phyloP scores from a whole-genome alignment of 2,329 filamentous ascomycete species.

The Calcarisporium arbuscula region DNA sequence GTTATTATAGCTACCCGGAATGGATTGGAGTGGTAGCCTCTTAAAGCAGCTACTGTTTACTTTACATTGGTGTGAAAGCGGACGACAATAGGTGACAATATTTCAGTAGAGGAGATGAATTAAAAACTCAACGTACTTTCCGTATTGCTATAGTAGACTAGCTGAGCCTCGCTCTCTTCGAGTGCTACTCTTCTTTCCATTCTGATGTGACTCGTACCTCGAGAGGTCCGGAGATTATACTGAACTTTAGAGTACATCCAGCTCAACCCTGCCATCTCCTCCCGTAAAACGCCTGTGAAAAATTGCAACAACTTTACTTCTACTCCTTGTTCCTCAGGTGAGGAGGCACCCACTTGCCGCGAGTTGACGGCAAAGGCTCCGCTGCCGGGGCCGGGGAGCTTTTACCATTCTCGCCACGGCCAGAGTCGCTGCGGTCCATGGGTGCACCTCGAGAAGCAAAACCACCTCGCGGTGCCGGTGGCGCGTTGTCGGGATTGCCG shows the following conservation, averaged over 20 bases:
- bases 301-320: constrained; percentile 10
- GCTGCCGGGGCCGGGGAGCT: constrained; percentile 35
- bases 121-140: too few relatives aligned
- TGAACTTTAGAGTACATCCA: constrained; percentile 32
- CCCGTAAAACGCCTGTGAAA: constrained; percentile 30
- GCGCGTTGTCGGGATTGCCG: constrained; percentile 39
- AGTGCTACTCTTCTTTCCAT: constrained; percentile 21
- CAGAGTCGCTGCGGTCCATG: constrained; percentile 37
- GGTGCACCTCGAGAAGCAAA: constrained; percentile 32
- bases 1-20: too few relatives aligned
- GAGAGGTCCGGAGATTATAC: constrained; percentile 24
- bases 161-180: too few relatives aligned
- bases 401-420: constrained; percentile 33
- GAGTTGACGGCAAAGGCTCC: constrained; percentile 47
- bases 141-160: too few relatives aligned
- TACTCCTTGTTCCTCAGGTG: constrained; percentile 30
- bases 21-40: too few relatives aligned
- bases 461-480: constrained; percentile 34
- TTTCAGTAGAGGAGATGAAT: too few relatives aligned
- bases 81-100: too few relatives aligned
- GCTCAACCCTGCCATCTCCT: constrained; percentile 24
- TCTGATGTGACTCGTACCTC: constrained; percentile 24
- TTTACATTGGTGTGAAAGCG: too few relatives aligned
- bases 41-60: too few relatives aligned
- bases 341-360: constrained; percentile 56